Evolutionary conservation across 1,284 basidiomycete species (phyloP).

Genomic region (Calocybe gambosa): DNA sequence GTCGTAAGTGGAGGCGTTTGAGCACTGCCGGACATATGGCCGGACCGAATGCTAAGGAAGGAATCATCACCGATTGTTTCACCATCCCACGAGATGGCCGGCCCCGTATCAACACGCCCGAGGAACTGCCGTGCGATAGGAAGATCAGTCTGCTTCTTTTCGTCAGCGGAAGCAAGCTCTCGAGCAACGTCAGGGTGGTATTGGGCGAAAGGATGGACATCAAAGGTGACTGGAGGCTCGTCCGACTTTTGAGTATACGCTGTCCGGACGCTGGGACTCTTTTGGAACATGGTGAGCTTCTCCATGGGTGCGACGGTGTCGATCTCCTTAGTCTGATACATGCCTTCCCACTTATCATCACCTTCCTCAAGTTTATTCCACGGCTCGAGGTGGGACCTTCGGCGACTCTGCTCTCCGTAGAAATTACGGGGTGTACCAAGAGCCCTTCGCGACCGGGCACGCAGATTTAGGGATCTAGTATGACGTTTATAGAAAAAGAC

Average conservation of each 20-base stretch:
- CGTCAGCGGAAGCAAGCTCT: conserved; percentile 34
- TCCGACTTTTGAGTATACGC: conserved; percentile 37
- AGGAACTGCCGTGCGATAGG: conserved; percentile 40
- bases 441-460: conserved; percentile 20
- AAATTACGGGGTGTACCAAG: conserved; percentile 26
- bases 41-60: conserved; percentile 41
- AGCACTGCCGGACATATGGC: conserved; percentile 32
- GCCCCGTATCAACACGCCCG: conserved; percentile 29
- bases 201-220: conserved; percentile 39
- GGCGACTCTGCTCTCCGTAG: conserved; percentile 29
- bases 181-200: conserved; percentile 51
- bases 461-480: conserved; percentile 25
- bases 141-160: conserved; percentile 18
- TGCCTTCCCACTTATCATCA: conserved; percentile 39
- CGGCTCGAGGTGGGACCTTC: conserved; percentile 37
- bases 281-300: conserved; percentile 64
- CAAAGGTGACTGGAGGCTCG: conserved; percentile 25
- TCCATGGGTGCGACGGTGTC: conserved; percentile 41
- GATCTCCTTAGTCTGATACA: conserved; percentile 35
- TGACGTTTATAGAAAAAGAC: conserved; percentile 45
- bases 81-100: conserved; percentile 50
- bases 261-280: conserved; percentile 49
- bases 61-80: conserved; percentile 43
- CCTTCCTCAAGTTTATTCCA: conserved; percentile 43
- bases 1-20: conserved; percentile 50